These are phyloP conservation scores for Boletus sp. DNA, from an alignment of 768 basidiomycete genomes.

Conservation along the genomic window DNA sequence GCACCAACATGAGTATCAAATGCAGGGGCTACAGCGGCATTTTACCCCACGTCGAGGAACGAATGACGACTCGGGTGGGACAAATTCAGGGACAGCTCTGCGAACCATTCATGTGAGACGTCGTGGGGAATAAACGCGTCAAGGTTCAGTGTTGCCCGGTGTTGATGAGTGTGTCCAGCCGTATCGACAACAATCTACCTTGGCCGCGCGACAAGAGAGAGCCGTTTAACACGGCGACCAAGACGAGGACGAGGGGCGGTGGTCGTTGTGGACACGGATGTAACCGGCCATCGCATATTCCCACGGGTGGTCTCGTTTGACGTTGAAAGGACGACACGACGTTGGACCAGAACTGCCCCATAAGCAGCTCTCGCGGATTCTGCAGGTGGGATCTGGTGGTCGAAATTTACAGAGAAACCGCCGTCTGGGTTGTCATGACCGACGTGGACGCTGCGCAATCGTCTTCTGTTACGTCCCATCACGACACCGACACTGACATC, in stretches of 20 bases:
- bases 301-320: slow-evolving; percentile 17
- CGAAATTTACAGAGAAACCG: slow-evolving; percentile 20
- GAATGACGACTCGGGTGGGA: not conserved
- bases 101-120: not conserved
- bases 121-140: not conserved
- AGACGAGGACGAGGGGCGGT: not conserved
- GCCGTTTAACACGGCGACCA: not conserved
- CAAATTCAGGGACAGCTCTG: not conserved
- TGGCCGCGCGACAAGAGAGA: not conserved
- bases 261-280: slow-evolving; percentile 7
- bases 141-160: not conserved
- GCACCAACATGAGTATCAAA: not conserved
- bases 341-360: slow-evolving; percentile 15
- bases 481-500: slow-evolving; percentile 31
- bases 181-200: not conserved
- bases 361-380: slow-evolving; percentile 20
- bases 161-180: not conserved
- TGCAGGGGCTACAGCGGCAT: not conserved
- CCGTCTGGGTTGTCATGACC: slow-evolving; percentile 37
- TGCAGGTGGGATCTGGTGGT: slow-evolving; percentile 19
- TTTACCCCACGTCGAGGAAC: not conserved
- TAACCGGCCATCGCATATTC: slow-evolving; percentile 14
- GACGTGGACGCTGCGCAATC: slow-evolving; percentile 37
- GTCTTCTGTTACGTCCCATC: slow-evolving; percentile 29
- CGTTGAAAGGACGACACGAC: slow-evolving; percentile 26